Evolutionary conservation across 495 filamentous ascomycete genomes (phyloP).

Genomic region (Sabuloglossum arenarium): DNA sequence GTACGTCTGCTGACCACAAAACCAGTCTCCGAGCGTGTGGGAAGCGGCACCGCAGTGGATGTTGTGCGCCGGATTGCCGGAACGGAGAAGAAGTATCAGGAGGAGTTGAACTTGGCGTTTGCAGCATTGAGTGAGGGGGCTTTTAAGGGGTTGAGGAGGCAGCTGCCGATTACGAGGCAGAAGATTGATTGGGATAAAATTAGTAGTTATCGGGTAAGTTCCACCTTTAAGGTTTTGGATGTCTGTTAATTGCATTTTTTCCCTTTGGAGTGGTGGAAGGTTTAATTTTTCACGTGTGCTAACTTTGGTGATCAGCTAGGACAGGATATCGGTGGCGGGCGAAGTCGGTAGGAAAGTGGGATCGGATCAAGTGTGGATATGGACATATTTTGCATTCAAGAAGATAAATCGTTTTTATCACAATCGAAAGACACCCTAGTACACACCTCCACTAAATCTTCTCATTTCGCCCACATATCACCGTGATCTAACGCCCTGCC

Average conservation of each 20-base stretch:
- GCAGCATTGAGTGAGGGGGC: slow-evolving; percentile 71
- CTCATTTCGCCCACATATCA: not conserved
- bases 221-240: slow-evolving; percentile 24
- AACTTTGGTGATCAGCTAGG: slow-evolving; percentile 13
- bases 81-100: slow-evolving; percentile 82
- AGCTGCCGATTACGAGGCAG: slow-evolving; percentile 89
- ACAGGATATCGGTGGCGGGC: slow-evolving; percentile 23
- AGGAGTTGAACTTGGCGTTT: slow-evolving; percentile 85
- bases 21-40: slow-evolving; percentile 35
- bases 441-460: not conserved
- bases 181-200: slow-evolving; percentile 99
- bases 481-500: not conserved
- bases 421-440: not conserved
- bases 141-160: slow-evolving; percentile 82
- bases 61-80: slow-evolving; percentile 54
- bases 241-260: slow-evolving; percentile 18
- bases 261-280: slow-evolving; percentile 1
- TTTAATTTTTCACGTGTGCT: slow-evolving; percentile 1
- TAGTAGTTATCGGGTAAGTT: slow-evolving; percentile 59
- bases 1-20: slow-evolving; percentile 79
- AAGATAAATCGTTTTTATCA: not conserved
- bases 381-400: not conserved
- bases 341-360: slow-evolving; percentile 9
- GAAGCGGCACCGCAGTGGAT: slow-evolving; percentile 37
- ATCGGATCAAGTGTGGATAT: not conserved